Conservation (phyloP, 306 rosid species). For the Ziziphus jujuba region DNA sequence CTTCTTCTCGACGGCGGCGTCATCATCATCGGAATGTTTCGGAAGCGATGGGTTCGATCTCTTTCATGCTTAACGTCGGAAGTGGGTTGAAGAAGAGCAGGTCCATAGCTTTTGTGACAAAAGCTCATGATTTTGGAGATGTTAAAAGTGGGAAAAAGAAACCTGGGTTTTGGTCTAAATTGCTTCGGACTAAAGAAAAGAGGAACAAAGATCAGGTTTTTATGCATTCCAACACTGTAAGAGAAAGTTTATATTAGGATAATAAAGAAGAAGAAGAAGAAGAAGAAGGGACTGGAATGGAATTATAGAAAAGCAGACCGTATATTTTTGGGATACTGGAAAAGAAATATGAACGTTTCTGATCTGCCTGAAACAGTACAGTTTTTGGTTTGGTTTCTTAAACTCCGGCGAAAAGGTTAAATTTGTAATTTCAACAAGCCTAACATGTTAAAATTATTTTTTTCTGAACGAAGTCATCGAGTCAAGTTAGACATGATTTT, state of each 20-base stretch:
- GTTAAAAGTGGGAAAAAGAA: conserved; percentile 7
- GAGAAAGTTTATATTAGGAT: conserved; percentile 17
- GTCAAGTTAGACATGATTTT: background rate
- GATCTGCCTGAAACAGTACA: background rate
- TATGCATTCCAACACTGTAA: conserved; percentile 30
- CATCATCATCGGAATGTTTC: conserved; percentile 48
- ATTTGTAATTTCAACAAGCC: background rate
- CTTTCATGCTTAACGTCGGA: conserved; percentile 29
- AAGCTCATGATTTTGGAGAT: conserved; percentile 7
- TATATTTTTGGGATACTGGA: no score
- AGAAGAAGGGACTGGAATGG: background rate
- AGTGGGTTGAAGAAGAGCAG: conserved; percentile 60
- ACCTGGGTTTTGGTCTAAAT: conserved; percentile 63
- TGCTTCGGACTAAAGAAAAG: conserved; percentile 48
- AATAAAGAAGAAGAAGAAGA: no score
- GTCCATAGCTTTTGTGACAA: conserved; percentile 43
- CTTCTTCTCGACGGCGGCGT: conserved; percentile 10
- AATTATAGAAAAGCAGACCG: no score
- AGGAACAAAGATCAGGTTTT: conserved; percentile 33
- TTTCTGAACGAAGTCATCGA: no score
- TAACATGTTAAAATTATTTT: no score
- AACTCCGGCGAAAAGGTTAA: no score
- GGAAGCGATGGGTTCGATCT: conserved; percentile 29
- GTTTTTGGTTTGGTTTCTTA: no score
- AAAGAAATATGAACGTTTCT: no score